These are phyloP conservation scores for Cadophora malorum DNA, from an alignment of 2,329 filamentous ascomycete genomes.

Conservation along the genomic window DNA sequence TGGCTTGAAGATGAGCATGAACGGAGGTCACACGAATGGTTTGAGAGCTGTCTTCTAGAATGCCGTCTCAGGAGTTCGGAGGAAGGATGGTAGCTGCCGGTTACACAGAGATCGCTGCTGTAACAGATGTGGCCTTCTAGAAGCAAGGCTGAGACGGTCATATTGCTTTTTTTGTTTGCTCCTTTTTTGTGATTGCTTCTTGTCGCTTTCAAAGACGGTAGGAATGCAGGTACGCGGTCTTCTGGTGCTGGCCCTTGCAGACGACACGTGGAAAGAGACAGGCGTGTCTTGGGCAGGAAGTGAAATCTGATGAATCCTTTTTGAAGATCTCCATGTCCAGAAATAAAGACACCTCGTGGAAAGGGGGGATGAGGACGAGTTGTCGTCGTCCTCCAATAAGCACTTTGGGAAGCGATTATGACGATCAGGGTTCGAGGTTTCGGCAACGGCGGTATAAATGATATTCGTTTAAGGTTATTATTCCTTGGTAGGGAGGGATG, in stretches of 20 bases:
- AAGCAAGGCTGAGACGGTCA: conserved; percentile 15
- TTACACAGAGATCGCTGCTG: background rate
- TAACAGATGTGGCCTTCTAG: background rate
- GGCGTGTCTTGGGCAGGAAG: background rate
- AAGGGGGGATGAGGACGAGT: background rate
- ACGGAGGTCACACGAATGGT: background rate
- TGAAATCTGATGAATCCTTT: background rate
- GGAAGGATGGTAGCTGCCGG: background rate
- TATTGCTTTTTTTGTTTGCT: background rate
- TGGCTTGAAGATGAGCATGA: background rate
- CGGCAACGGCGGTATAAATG: conserved; percentile 8
- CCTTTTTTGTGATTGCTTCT: background rate
- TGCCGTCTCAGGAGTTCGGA: background rate
- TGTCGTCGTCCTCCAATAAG: background rate
- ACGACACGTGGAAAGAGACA: conserved; percentile 13
- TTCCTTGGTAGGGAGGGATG: background rate
- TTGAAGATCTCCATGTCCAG: background rate
- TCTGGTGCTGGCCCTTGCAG: background rate
- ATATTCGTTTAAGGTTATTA: conserved; percentile 16
- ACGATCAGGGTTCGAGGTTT: conserved; percentile 6
- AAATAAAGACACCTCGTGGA: background rate
- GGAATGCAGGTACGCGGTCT: conserved; percentile 14
- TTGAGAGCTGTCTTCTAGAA: conserved; percentile 15
- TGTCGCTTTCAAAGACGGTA: background rate
- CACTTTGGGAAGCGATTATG: background rate